Evolutionary conservation across 148 eudicot genomes (phyloP), one percentile per base, ranked within the genome.

Genomic region (Pouteria glomerata): DNA sequence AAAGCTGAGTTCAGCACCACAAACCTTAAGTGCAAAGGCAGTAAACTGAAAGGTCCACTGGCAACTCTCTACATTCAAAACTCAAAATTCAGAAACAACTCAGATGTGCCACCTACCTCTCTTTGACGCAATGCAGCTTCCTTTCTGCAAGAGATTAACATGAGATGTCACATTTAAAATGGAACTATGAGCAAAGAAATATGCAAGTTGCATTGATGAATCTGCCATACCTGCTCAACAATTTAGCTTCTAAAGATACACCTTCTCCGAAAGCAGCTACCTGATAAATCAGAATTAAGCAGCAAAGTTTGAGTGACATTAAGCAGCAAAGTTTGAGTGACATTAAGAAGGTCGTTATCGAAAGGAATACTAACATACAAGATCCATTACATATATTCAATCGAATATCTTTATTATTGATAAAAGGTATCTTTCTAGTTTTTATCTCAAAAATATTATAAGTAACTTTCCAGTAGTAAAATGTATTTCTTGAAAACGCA

Each of bases 181-280:
- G 24, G 70, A 65, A 45, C 39, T 26, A 29, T 66, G 42, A 39
- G 8, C 29, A 70, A 24, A 6, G 64, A 44, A 11, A 37, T 51
- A 39, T n/a, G 11, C 2, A 23, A 39, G n/a, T 68, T 57, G 63
- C 61, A 67, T 79, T 66, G 62, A 24, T 35, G 39, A 52, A 59
- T 59, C 39, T 60, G 33, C 34, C 53, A 59, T 77, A 88, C 98
- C 96, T 86, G 91, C 89, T 93, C 73, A 93, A 68, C 70, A 93
- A 79, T 67, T 93, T 93, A 42, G 93, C 90, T 84, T 93, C 98
- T 78, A 93, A 72, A 44, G 96, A 86, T 63, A 90, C 91, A 71
- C 98, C 98, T 53, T 92, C 93, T 16, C 98, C 98, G 73, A 93
- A 87, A 57, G 98, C 71, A 74, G 96, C 93, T 73, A 93, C 93